Conservation (phyloP, 2,329 filamentous ascomycete genomes). For the Fusarium sp. region DNA sequence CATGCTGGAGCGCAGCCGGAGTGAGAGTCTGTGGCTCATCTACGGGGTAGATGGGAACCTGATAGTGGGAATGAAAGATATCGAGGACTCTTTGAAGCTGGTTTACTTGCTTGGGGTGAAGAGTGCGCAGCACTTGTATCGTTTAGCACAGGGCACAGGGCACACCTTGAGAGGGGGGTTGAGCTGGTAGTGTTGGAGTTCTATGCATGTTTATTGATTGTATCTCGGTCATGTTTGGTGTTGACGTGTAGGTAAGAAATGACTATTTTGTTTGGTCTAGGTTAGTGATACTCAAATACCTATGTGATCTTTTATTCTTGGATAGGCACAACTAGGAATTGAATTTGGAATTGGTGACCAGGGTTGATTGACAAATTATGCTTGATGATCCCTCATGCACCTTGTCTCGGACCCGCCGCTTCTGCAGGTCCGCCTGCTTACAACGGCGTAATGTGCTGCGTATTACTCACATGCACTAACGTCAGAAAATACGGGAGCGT, state of each 20-base stretch:
- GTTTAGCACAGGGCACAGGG: neutral
- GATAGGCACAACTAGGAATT: neutral
- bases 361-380: neutral
- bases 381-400: neutral
- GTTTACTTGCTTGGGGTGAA: neutral
- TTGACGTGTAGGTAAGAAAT: neutral
- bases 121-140: neutral
- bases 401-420: neutral
- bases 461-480: neutral
- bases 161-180: neutral
- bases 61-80: neutral
- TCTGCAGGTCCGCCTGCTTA: neutral
- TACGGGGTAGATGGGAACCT: constrained; percentile 15
- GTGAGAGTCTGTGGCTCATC: constrained; percentile 4
- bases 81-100: neutral
- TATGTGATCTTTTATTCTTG: neutral
- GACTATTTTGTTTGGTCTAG: neutral
- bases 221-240: neutral
- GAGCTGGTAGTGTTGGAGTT: no score
- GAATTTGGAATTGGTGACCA: neutral
- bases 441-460: neutral
- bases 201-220: neutral
- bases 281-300: neutral
- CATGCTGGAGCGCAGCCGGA: constrained; percentile 34
- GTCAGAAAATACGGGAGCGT: neutral